A percentile compares a stretch with the other conserved stretches of the same genome.
Evolutionary conservation across 257 asterid species (phyloP).

Genomic region (Solanum tarijense): DNA sequence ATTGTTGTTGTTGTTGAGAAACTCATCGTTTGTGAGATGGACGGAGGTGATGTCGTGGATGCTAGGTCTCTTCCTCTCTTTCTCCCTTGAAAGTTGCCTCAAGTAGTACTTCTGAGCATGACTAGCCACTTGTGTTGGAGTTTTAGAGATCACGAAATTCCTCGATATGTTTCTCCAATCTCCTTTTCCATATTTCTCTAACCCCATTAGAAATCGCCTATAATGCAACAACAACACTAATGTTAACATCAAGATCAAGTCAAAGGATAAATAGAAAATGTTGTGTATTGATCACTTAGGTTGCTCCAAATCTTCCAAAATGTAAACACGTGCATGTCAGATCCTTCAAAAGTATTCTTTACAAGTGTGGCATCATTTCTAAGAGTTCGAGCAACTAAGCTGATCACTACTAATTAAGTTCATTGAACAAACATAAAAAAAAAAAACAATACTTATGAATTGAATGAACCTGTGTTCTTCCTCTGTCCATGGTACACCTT

Average conservation of each 20-base stretch:
- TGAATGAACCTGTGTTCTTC: slow-evolving; percentile 64
- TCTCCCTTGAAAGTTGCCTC: slow-evolving; percentile 53
- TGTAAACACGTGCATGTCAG: neutral
- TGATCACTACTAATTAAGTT: neutral
- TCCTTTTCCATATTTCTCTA: slow-evolving; percentile 63
- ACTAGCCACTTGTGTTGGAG: slow-evolving; percentile 87
- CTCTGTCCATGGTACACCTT: slow-evolving; percentile 85
- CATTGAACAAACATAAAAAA: neutral
- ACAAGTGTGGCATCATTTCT: neutral
- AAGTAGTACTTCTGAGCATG: slow-evolving; percentile 83
- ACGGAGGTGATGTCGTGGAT: slow-evolving; percentile 69
- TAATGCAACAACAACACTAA: neutral
- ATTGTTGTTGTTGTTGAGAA: slow-evolving; percentile 2
- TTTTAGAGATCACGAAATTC: slow-evolving; percentile 60
- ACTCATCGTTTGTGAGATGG: slow-evolving; percentile 10
- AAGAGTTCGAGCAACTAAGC: neutral
- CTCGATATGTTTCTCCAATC: slow-evolving; percentile 77
- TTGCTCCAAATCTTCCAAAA: neutral
- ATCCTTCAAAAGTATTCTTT: neutral
- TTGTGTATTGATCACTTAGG: neutral
- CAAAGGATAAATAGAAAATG: neutral
- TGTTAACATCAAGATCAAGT: neutral
- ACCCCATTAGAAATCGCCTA: slow-evolving; percentile 66
- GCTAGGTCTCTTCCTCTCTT: slow-evolving; percentile 72
- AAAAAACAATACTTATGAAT: neutral